phyloP scores from a whole-genome alignment of 257 asterid species.

The Petrea volubilis region DNA sequence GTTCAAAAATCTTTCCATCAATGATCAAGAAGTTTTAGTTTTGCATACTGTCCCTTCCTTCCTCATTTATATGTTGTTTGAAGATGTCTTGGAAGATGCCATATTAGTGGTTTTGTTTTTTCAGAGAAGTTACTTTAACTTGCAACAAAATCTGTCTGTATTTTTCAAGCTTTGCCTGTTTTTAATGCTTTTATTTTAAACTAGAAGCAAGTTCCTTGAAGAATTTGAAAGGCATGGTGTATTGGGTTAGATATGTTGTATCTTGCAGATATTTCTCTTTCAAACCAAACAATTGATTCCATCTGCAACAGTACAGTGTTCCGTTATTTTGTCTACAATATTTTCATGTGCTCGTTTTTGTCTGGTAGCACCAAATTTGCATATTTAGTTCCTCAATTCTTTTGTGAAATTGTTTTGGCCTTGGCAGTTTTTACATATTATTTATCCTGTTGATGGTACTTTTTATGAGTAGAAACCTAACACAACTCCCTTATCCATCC shows the following conservation, averaged over 20 bases:
- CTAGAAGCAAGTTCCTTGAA: neutral
- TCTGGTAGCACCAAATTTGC: neutral
- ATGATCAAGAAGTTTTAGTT: neutral
- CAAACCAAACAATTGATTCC: neutral
- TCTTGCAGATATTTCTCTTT: too few relatives aligned
- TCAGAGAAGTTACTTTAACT: neutral
- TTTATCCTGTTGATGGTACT: neutral
- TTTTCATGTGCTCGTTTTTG: neutral
- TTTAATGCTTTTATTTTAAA: neutral
- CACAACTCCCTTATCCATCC: neutral
- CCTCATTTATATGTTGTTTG: neutral
- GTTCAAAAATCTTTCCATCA: neutral
- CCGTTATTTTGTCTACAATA: neutral
- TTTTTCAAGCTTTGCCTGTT: neutral
- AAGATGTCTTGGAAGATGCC: slow-evolving; percentile 1
- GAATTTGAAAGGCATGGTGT: too few relatives aligned
- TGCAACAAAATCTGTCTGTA: neutral
- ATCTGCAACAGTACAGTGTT: neutral
- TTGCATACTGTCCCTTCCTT: neutral
- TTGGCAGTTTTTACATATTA: slow-evolving; percentile 5
- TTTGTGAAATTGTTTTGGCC: neutral
- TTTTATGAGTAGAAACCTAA: neutral
- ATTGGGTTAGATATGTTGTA: too few relatives aligned
- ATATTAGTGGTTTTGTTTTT: neutral
- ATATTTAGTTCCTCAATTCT: neutral